phyloP scores from a whole-genome alignment of 2,329 filamentous ascomycete genomes.

The Colletotrichum liaoningense region DNA sequence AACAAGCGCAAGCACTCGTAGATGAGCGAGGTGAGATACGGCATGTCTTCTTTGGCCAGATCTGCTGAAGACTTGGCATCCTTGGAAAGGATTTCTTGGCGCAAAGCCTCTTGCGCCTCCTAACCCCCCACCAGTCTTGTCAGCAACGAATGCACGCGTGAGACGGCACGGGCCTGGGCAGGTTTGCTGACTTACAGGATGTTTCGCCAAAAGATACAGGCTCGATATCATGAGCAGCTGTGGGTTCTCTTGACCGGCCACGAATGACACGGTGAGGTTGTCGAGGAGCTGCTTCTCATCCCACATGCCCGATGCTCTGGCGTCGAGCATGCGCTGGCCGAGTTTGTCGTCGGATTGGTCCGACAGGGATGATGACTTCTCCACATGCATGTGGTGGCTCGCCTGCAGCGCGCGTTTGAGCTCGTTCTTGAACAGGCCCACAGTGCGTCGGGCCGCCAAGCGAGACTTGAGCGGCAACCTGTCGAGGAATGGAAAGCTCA shows the following conservation, averaged over 20 bases:
- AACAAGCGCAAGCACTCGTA: slow-evolving; percentile 60
- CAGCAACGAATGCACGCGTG: neutral
- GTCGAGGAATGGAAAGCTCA: slow-evolving; percentile 49
- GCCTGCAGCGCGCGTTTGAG: slow-evolving; percentile 37
- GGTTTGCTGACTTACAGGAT: slow-evolving; percentile 38
- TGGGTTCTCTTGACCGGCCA: slow-evolving; percentile 55
- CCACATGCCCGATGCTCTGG: slow-evolving; percentile 38
- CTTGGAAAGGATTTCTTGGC: slow-evolving; percentile 43
- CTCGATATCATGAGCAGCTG: slow-evolving; percentile 50
- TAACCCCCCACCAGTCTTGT: slow-evolving; percentile 21
- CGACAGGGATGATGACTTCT: slow-evolving; percentile 11
- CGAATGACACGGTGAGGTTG: slow-evolving; percentile 52
- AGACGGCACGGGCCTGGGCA: slow-evolving; percentile 1
- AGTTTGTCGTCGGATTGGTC: slow-evolving; percentile 23
- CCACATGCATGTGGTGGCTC: neutral
- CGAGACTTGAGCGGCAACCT: slow-evolving; percentile 42
- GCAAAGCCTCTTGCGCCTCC: slow-evolving; percentile 45
- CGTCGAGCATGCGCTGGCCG: slow-evolving; percentile 39
- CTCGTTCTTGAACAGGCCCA: slow-evolving; percentile 41
- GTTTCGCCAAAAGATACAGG: slow-evolving; percentile 50
- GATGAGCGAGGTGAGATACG: slow-evolving; percentile 55
- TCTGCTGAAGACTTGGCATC: slow-evolving; percentile 21
- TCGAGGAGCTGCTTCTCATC: slow-evolving; percentile 51
- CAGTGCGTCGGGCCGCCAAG: slow-evolving; percentile 39
- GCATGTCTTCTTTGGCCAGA: slow-evolving; percentile 46